Evolutionary conservation across 164 flowering plant genomes (phyloP).

Genomic region (Vitis rotundifolia): DNA sequence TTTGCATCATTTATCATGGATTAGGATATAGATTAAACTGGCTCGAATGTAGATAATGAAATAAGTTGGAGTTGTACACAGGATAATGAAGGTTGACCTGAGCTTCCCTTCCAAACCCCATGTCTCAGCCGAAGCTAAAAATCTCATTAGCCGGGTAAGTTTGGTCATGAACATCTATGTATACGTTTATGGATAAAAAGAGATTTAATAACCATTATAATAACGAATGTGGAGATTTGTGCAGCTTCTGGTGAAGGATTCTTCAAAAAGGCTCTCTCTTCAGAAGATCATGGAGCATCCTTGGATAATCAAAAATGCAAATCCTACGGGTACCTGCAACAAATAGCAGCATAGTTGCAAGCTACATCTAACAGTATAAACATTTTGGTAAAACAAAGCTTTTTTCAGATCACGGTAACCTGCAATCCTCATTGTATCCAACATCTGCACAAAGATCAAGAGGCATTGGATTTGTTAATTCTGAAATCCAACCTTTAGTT

Average conservation of each 20-base stretch:
- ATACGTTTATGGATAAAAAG: neutral
- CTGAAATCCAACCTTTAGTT: no score
- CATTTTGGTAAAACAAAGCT: neutral
- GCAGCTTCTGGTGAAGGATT: conserved; percentile 91
- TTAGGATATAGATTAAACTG: no score
- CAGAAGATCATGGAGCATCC: conserved; percentile 81
- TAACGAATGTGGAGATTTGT: conserved; percentile 4
- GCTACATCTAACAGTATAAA: no score
- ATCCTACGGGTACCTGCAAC: conserved; percentile 43
- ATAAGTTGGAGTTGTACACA: conserved; percentile 20
- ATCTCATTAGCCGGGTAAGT: conserved; percentile 67
- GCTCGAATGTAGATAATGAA: no score
- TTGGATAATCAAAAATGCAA: conserved; percentile 79
- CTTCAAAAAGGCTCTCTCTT: conserved; percentile 82
- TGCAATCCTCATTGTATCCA: no score
- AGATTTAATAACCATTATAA: neutral
- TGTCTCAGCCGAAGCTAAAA: conserved; percentile 71
- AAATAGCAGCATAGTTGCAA: neutral
- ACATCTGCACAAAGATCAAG: no score
- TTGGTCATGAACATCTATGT: neutral
- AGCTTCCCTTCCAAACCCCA: conserved; percentile 64
- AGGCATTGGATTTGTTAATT: no score
- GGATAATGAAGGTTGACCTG: conserved; percentile 82
- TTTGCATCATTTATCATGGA: neutral
- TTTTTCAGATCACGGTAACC: neutral